Evolutionary conservation across 2,329 filamentous ascomycete genomes (phyloP), one percentile per base, ranked within the genome.

Genomic region (Sclerotinia spermophila): DNA sequence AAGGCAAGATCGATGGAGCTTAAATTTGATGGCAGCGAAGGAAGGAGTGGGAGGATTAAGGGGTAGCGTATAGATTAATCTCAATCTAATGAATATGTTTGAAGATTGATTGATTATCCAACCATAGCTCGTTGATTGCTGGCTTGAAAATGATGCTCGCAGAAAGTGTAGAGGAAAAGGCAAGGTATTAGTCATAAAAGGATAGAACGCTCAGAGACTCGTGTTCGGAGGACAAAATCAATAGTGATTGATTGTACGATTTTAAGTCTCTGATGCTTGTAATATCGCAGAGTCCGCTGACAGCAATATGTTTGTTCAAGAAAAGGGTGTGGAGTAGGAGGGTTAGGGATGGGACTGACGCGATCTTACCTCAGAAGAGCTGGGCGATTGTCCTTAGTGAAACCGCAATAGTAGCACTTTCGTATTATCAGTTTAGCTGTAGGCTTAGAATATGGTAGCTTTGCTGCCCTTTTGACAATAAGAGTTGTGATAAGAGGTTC

Each of bases 311-410:
- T 19, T 53, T 65, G 10, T 53, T 53, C 45, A 30, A 24, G 10
- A 40, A 38, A 38, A 15, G 5, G 51, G 30, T 53, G 45, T 5
- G 15, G 33, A 65, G 30, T 24, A n/a, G 45, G n/a, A n/a, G 24
- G 17, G 21, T 33, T 21, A 48, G 10, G 38, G 5, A 38, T 53
- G n/a, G 40, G 17, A 53, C 8, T 27, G 33, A 27, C 3, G n/a
- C 48, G 62, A 66, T 53, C 62, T 66, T 38, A 66, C 62, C 62
- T 66, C 45, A 66, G 53, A 30, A n/a, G 33, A 53, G 17, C 17
- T 53, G 62, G 17, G 35, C 45, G 45, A 42, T 51, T 40, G n/a
- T 40, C 45, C 53, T 35, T 53, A 17, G 8, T 53, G 24, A 30
- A 66, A n/a, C 45, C 17, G 8, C 15, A 42, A 53, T 17, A 53